These are phyloP conservation scores for Kazachstania psychrophila DNA, from an alignment of 805 yeast species.

Conservation along the genomic window DNA sequence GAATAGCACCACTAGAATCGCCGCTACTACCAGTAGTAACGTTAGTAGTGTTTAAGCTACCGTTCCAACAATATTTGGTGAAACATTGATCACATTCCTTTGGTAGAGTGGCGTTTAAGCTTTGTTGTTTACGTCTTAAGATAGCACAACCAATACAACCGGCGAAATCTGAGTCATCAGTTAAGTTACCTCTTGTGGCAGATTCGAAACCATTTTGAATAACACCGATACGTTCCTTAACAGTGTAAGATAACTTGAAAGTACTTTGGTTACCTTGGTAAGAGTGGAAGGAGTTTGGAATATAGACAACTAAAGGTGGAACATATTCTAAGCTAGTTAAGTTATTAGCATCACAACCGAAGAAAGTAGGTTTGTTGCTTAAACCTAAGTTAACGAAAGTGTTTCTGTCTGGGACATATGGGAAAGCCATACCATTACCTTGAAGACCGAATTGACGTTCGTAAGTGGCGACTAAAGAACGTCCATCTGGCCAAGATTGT, in stretches of 20 bases:
- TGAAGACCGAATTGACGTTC: conserved; percentile 47
- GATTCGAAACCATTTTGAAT: conserved; percentile 68
- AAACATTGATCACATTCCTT: conserved; percentile 69
- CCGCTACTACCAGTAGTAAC: conserved; percentile 12
- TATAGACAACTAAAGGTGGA: conserved; percentile 72
- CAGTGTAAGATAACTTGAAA: conserved; percentile 51
- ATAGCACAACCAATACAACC: conserved; percentile 79
- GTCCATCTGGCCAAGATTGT: conserved; percentile 57
- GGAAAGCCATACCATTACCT: conserved; percentile 58
- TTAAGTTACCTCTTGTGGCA: conserved; percentile 54
- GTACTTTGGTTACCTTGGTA: conserved; percentile 67
- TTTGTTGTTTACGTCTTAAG: conserved; percentile 67
- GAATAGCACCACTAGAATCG: conserved; percentile 7
- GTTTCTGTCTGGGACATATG: conserved; percentile 64
- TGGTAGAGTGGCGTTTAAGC: conserved; percentile 46
- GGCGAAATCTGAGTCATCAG: conserved; percentile 59
- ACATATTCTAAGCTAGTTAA: conserved; percentile 44
- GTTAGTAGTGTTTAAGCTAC: conserved; percentile 24
- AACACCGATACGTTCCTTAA: conserved; percentile 48
- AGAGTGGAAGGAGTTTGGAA: conserved; percentile 63
- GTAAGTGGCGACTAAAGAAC: conserved; percentile 47
- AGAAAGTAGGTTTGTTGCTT: conserved; percentile 65
- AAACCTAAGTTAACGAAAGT: conserved; percentile 53
- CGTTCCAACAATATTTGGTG: conserved; percentile 68
- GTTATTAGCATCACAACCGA: conserved; percentile 69